phyloP scores from a whole-genome alignment of 2,329 filamentous ascomycete genomes.

The Apiospora pterosperma region DNA sequence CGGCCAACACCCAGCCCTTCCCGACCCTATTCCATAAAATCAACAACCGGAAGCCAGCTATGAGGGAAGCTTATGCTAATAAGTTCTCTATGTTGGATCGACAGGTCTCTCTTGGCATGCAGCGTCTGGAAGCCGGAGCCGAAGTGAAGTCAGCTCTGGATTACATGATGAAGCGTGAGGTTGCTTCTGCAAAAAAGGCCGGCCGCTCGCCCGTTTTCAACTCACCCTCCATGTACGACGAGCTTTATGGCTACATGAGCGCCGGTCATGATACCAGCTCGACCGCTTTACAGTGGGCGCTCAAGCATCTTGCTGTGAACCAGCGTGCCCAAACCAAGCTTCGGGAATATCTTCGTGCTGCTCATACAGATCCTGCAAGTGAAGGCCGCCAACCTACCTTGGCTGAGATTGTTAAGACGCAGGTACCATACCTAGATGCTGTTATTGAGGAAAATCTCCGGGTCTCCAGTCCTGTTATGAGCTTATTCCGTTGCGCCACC shows the following conservation, averaged over 20 bases:
- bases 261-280: slow-evolving; percentile 8
- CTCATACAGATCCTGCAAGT: background rate
- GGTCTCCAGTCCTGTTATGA: slow-evolving; percentile 4
- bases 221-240: background rate
- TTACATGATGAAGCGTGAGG: slow-evolving; percentile 36
- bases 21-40: slow-evolving; percentile 10
- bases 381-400: slow-evolving; percentile 8
- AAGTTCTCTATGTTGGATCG: slow-evolving; percentile 11
- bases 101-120: slow-evolving; percentile 9
- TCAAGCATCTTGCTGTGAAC: slow-evolving; percentile 9
- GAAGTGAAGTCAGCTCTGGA: background rate
- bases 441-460: slow-evolving; percentile 15
- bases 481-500: slow-evolving; percentile 4
- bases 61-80: slow-evolving; percentile 6
- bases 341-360: slow-evolving; percentile 2
- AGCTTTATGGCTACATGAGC: slow-evolving; percentile 11
- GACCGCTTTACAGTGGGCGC: slow-evolving; percentile 7
- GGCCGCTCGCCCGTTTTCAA: background rate
- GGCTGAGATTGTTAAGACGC: slow-evolving; percentile 10
- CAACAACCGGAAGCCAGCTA: slow-evolving; percentile 8
- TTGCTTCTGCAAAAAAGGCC: background rate
- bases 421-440: slow-evolving; percentile 16
- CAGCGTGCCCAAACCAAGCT: slow-evolving; percentile 9
- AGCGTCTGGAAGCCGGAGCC: slow-evolving; percentile 10
- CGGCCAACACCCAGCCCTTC: slow-evolving; percentile 1